Evolutionary conservation across 2,329 filamentous ascomycete genomes (phyloP).

Genomic region (Monilinia fructigena): DNA sequence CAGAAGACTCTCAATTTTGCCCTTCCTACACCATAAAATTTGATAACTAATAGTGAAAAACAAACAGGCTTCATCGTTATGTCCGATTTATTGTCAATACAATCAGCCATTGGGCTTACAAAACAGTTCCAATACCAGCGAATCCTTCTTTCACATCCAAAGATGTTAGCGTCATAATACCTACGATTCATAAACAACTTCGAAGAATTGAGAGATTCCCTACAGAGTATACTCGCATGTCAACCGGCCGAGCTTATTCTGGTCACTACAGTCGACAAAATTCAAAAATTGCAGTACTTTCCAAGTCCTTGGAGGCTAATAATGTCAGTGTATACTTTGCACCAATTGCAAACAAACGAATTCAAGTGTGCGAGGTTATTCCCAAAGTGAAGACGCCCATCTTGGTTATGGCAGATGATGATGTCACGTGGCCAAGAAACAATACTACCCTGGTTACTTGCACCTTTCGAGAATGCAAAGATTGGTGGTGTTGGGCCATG

Average conservation of each 20-base stretch:
- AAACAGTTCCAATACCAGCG: constrained; percentile 76
- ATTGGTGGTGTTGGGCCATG: constrained; percentile 93
- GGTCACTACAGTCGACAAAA: constrained; percentile 81
- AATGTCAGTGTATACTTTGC: constrained; percentile 74
- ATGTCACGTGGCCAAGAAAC: constrained; percentile 86
- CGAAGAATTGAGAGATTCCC: constrained; percentile 76
- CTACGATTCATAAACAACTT: constrained; percentile 87
- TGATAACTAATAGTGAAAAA: constrained; percentile 3
- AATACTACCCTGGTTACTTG: constrained; percentile 86
- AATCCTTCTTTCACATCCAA: constrained; percentile 67
- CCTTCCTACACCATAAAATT: neutral
- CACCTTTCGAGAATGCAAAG: constrained; percentile 79
- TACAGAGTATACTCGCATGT: constrained; percentile 73
- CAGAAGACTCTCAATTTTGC: neutral
- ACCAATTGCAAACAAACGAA: constrained; percentile 87
- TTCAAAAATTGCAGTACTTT: constrained; percentile 63
- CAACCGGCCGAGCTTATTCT: constrained; percentile 73
- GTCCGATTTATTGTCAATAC: constrained; percentile 81
- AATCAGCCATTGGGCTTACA: constrained; percentile 82
- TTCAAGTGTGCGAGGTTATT: constrained; percentile 89
- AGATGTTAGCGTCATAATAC: constrained; percentile 92
- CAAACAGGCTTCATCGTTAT: constrained; percentile 78
- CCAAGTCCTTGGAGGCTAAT: constrained; percentile 56
- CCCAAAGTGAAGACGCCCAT: constrained; percentile 80
- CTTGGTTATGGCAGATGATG: constrained; percentile 92